These are phyloP conservation scores for Blyttiomyces sp. DNA, from an alignment of 371 early-diverging fungal genomes.

Conservation along the genomic window DNA sequence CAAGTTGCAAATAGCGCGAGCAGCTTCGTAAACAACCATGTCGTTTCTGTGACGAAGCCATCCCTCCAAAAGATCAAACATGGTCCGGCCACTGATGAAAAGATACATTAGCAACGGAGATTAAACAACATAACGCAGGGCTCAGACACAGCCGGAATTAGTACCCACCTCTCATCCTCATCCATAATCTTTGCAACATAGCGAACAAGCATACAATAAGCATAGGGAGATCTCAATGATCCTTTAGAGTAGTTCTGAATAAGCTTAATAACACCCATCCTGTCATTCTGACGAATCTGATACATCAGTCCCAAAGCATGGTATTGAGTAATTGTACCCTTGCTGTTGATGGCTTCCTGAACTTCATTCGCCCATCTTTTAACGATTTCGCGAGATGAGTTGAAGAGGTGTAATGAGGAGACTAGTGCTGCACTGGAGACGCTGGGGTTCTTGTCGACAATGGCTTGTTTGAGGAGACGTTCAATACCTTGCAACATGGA, in stretches of 20 bases:
- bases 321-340: conserved; percentile 86
- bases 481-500: conserved; percentile 95
- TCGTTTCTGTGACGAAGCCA: conserved; percentile 92
- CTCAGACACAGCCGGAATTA: neutral
- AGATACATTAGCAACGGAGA: neutral
- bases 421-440: conserved; percentile 93
- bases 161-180: conserved; percentile 54
- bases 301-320: conserved; percentile 95
- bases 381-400: conserved; percentile 77
- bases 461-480: conserved; percentile 93
- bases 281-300: conserved; percentile 91
- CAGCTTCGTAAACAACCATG: conserved; percentile 97
- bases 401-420: conserved; percentile 83
- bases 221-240: conserved; percentile 77
- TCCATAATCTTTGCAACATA: conserved; percentile 93
- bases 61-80: conserved; percentile 83
- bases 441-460: conserved; percentile 90
- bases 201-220: conserved; percentile 89
- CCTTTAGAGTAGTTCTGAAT: conserved; percentile 79
- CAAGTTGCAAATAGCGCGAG: conserved; percentile 92
- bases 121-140: neutral
- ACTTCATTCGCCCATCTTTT: conserved; percentile 88
- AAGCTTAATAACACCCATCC: conserved; percentile 95
- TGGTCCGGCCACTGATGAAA: conserved; percentile 51
- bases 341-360: conserved; percentile 80